These are phyloP conservation scores for Adansonia digitata DNA, from an alignment of 345 rosid genomes.

Conservation along the genomic window DNA sequence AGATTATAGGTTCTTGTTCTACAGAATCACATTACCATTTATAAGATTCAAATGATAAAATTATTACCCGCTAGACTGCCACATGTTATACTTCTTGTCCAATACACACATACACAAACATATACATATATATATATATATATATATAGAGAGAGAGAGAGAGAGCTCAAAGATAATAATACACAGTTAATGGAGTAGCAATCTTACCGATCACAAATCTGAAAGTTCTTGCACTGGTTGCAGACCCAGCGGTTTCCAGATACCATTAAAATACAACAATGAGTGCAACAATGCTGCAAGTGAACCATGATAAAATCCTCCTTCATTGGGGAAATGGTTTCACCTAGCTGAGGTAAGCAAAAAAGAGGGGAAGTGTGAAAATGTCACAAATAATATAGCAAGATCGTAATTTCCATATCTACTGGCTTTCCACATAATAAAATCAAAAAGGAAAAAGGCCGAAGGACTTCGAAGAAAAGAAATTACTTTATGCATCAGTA, in stretches of 20 bases:
- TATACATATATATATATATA: too few relatives aligned
- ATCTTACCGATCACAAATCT: conserved; percentile 87
- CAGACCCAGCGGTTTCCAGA: conserved; percentile 91
- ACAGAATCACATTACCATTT: not conserved
- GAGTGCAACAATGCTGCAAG: conserved; percentile 84
- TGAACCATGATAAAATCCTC: conserved; percentile 99
- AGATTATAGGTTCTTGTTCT: not conserved
- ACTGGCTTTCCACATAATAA: not conserved
- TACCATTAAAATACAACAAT: conserved; percentile 89
- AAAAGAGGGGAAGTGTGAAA: not conserved
- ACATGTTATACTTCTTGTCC: not conserved
- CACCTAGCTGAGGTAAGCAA: conserved; percentile 86
- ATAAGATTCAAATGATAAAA: not conserved
- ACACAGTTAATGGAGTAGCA: conserved; percentile 15
- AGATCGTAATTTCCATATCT: not conserved
- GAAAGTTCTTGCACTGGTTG: conserved; percentile 85
- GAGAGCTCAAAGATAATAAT: not conserved
- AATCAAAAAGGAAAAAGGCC: conserved; percentile 7
- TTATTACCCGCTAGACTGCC: not conserved
- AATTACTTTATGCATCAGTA: conserved; percentile 91
- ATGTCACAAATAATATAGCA: not conserved
- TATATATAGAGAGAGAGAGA: too few relatives aligned
- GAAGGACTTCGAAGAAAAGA: conserved; percentile 7
- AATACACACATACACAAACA: not conserved
- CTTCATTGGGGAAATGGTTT: conserved; percentile 95